Base-by-base conservation (phyloP, 768 basidiomycete genomes). In the Naganishia antarctica region DNA sequence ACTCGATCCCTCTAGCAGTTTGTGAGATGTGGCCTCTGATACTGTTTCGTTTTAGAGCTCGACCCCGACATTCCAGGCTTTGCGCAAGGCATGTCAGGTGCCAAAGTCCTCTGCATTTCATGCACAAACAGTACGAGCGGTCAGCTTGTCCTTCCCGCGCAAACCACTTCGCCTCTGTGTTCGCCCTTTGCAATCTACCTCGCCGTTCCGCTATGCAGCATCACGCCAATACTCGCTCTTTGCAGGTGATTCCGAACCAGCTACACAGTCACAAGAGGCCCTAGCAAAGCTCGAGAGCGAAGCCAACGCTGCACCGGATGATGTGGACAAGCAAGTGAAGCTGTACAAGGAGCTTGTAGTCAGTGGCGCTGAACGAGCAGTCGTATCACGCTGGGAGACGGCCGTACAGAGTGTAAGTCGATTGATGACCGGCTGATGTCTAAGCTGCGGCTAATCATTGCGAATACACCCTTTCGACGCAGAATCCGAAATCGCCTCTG, bases 261-360 rank as follows among this genome's bases (percentile, higher is more conserved):
- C 49, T 23, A 61, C 65, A 6, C 50, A 34, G 16, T 43, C 43
- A 15, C 66, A 67, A 46, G 57, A 41, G 29, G 26, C 43, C 23
- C 72, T 75, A 28, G 76, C 76, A 1, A 65, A 63, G 6, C 66
- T 77, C 5, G 76, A 77, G 62, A 70, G 71, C 7, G 65, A 70
- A 16, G 73, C 73, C 2, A 68, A 70, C 40, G 44, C 61, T 0
- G 16, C 63, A 12, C 69, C 69, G 15, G 67, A 70, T 4, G 63
- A 71, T 51, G 32, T 67, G 13, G 48, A 62, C 21, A 47, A 47
- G 13, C 76, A 77, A 41, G 25, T 77, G 0, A 69, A 66, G 1
- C 69, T 77, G 2, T 68, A 73, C 32, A 60, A 63, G 26, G 74
- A 70, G 16, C 57, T 77, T 16, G 43, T 69, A 1, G 70, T 67